Conservation (phyloP, 1,284 basidiomycete species). For the Sporisorium reilianum region DNA sequence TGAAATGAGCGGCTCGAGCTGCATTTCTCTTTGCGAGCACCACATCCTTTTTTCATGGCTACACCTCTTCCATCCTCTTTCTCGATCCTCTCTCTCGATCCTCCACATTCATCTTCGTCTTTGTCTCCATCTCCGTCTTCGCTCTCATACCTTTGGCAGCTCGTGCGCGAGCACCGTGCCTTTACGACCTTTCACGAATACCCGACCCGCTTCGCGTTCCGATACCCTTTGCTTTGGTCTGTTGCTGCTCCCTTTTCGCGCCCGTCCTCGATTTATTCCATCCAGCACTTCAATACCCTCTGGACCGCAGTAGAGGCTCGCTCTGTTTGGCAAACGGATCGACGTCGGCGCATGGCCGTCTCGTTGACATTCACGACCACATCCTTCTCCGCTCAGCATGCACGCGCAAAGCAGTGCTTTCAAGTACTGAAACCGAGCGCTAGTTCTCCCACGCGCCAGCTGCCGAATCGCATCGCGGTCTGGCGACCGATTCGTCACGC, state of each 20-base stretch:
- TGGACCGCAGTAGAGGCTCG: not conserved
- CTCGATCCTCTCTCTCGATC: not conserved
- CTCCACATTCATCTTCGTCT: not conserved
- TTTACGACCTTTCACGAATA: slow-evolving; percentile 33
- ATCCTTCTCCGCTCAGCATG: not conserved
- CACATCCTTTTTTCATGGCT: not conserved
- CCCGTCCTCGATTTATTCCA: not conserved
- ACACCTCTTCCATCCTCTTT: not conserved
- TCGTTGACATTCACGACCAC: not conserved
- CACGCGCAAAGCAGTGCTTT: not conserved
- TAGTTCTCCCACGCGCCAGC: not conserved
- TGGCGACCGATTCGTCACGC: not conserved
- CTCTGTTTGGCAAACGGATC: too few relatives aligned
- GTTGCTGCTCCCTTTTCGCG: not conserved
- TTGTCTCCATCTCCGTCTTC: not conserved
- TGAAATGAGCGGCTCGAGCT: not conserved
- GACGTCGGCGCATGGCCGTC: not conserved
- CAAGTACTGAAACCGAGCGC: not conserved
- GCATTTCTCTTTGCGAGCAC: not conserved
- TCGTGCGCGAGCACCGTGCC: not conserved
- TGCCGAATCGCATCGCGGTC: not conserved
- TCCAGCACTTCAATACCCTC: not conserved
- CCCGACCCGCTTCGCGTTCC: not conserved
- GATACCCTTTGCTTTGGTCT: slow-evolving; percentile 17
- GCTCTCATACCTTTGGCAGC: not conserved